Conservation (phyloP, 495 filamentous ascomycete species). For the Hypomontagnella monticulosa region DNA sequence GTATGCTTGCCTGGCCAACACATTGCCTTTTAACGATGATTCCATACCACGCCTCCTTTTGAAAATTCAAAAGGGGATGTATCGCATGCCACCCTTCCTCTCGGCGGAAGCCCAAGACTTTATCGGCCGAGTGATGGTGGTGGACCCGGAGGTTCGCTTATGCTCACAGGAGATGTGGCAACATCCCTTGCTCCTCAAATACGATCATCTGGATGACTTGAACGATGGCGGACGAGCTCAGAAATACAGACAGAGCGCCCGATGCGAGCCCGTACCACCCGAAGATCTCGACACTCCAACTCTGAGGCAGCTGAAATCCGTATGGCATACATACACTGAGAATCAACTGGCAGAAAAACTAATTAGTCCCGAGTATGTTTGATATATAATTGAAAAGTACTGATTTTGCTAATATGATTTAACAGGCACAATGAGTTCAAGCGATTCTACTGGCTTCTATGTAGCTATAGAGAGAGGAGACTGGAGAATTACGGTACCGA, state of each 20-base stretch:
- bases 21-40: constrained; percentile 80
- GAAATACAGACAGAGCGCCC: constrained; percentile 39
- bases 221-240: constrained; percentile 44
- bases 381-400: constrained; percentile 14
- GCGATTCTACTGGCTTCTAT: constrained; percentile 85
- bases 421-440: constrained; percentile 84
- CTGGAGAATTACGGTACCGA: constrained; percentile 83
- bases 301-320: constrained; percentile 80
- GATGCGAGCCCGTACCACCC: constrained; percentile 47
- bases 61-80: constrained; percentile 75
- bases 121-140: constrained; percentile 76
- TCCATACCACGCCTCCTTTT: constrained; percentile 65
- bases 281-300: constrained; percentile 79
- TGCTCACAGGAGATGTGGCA: constrained; percentile 80
- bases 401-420: constrained; percentile 37
- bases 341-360: constrained; percentile 74
- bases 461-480: constrained; percentile 80
- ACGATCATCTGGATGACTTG: constrained; percentile 71
- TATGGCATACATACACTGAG: constrained; percentile 86
- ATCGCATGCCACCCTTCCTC: constrained; percentile 73
- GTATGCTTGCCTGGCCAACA: constrained; percentile 81
- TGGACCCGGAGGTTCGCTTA: constrained; percentile 79
- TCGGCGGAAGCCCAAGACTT: constrained; percentile 79
- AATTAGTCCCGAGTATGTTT: constrained; percentile 69
- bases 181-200: constrained; percentile 83